Conservation (phyloP, 1,284 basidiomycete genomes). For the Coniferiporia weirii region DNA sequence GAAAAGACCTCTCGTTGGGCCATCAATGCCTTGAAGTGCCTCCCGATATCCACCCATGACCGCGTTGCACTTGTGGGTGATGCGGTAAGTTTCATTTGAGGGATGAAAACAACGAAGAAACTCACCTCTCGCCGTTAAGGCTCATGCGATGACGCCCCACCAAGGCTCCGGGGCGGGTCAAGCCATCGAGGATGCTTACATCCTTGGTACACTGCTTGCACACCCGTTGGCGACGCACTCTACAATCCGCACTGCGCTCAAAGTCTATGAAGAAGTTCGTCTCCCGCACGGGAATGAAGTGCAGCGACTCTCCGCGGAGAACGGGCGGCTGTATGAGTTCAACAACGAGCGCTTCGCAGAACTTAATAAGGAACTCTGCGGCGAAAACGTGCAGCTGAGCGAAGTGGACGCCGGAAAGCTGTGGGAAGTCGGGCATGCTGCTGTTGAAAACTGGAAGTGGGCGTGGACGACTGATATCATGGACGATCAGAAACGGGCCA, state of each 20-base stretch:
- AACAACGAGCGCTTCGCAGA: constrained; percentile 20
- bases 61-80: constrained; percentile 19
- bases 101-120: background rate
- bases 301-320: constrained; percentile 25
- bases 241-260: constrained; percentile 25
- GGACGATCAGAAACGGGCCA: constrained; percentile 1
- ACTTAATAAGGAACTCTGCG: background rate
- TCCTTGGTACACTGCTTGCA: constrained; percentile 31
- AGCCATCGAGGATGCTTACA: constrained; percentile 29
- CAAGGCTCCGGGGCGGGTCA: constrained; percentile 20
- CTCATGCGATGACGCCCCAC: constrained; percentile 21
- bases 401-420: constrained; percentile 19
- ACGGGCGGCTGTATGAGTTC: constrained; percentile 26
- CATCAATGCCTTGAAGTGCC: constrained; percentile 11
- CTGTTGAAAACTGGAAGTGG: constrained; percentile 31
- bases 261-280: constrained; percentile 33
- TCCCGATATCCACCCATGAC: constrained; percentile 11
- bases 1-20: constrained; percentile 19
- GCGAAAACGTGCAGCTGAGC: no score
- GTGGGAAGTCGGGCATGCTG: constrained; percentile 24
- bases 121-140: background rate
- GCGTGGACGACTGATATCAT: constrained; percentile 15
- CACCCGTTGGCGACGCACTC: constrained; percentile 23
- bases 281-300: constrained; percentile 31
- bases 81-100: constrained; percentile 11